Conservation (phyloP, 345 rosid genomes). For the Moricandia arvensis region DNA sequence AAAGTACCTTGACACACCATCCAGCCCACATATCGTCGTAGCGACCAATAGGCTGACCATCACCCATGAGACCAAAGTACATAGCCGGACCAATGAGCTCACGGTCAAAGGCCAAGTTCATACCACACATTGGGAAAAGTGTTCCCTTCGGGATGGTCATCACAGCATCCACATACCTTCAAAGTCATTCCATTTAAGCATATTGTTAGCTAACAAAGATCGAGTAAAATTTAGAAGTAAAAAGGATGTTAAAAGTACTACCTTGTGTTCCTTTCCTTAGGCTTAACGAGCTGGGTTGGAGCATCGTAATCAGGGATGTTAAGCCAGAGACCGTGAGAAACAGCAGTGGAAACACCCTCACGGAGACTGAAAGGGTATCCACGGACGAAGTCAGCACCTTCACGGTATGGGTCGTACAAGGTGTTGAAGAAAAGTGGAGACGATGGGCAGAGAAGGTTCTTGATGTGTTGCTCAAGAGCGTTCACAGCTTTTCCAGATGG, state of each 20-base stretch:
- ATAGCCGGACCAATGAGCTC: slow-evolving; percentile 53
- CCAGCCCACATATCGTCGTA: slow-evolving; percentile 44
- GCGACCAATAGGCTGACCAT: slow-evolving; percentile 49
- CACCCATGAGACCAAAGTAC: slow-evolving; percentile 51
- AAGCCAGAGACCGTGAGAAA: slow-evolving; percentile 93
- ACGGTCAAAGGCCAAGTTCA: slow-evolving; percentile 91
- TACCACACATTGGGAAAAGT: slow-evolving; percentile 97
- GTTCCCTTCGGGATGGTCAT: slow-evolving; percentile 93
- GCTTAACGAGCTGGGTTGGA: slow-evolving; percentile 93
- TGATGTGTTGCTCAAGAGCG: slow-evolving; percentile 89
- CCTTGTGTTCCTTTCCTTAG: slow-evolving; percentile 87
- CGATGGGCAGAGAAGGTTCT: slow-evolving; percentile 72
- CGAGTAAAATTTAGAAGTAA: not conserved
- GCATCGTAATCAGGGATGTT: slow-evolving; percentile 97
- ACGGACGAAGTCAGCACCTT: slow-evolving; percentile 88
- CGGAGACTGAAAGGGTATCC: slow-evolving; percentile 95
- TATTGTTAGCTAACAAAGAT: not conserved
- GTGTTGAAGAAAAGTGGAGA: slow-evolving; percentile 91
- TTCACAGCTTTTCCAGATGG: slow-evolving; percentile 63
- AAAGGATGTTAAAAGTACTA: slow-evolving; percentile 5
- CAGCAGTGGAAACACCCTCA: slow-evolving; percentile 83
- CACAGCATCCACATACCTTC: slow-evolving; percentile 85
- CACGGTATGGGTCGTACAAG: slow-evolving; percentile 78
- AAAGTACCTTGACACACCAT: slow-evolving; percentile 41
- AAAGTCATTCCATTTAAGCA: not conserved